Conservation (phyloP, 2,329 filamentous ascomycete genomes). For the Fusarium abutilonis region DNA sequence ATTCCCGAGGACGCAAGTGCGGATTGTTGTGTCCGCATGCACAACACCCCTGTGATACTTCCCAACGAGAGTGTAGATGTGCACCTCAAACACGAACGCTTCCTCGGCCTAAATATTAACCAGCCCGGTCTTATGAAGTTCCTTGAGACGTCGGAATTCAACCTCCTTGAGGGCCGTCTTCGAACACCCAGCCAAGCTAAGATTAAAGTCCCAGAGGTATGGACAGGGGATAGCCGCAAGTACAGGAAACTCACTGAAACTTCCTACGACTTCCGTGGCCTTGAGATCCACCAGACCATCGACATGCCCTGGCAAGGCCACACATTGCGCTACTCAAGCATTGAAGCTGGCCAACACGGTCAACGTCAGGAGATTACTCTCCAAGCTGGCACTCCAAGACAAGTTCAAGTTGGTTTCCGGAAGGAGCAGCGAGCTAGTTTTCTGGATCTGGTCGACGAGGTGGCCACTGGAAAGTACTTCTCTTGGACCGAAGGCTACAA, state of each 20-base stretch:
- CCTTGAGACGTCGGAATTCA: conserved; percentile 56
- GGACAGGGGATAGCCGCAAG: conserved; percentile 1
- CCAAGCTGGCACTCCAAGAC: conserved; percentile 16
- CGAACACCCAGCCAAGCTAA: conserved; percentile 51
- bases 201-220: conserved; percentile 23
- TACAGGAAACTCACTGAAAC: background rate
- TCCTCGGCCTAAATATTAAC: conserved; percentile 53
- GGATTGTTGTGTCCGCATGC: conserved; percentile 44
- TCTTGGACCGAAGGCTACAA: conserved; percentile 50
- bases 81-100: conserved; percentile 53
- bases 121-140: conserved; percentile 55
- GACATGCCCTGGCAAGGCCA: conserved; percentile 56
- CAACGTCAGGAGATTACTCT: conserved; percentile 62
- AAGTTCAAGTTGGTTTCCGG: background rate
- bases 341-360: conserved; percentile 62
- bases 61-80: conserved; percentile 60
- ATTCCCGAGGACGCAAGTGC: conserved; percentile 48
- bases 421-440: conserved; percentile 32
- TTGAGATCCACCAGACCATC: conserved; percentile 62
- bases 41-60: conserved; percentile 56
- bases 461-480: conserved; percentile 48
- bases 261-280: conserved; percentile 58
- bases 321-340: conserved; percentile 61
- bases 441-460: conserved; percentile 44
- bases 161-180: conserved; percentile 55